Evolutionary conservation across 495 filamentous ascomycete species (phyloP).

Genomic region (Xylaria curta): DNA sequence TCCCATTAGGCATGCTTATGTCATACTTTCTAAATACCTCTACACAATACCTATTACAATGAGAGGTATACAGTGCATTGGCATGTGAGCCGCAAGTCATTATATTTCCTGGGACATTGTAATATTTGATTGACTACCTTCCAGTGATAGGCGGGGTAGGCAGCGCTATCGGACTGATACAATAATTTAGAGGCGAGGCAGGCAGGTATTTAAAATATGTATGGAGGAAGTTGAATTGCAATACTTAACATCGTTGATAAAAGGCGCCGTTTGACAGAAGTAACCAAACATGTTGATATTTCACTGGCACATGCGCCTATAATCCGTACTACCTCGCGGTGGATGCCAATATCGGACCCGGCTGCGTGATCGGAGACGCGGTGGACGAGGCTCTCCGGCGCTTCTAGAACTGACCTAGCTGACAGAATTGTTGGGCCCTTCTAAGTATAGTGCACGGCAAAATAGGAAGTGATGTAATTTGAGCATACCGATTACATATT

Average conservation of each 20-base stretch:
- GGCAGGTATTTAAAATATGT: neutral
- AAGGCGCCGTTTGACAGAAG: neutral
- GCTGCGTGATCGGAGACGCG: neutral
- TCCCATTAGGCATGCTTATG: slow-evolving; percentile 13
- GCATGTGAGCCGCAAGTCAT: neutral
- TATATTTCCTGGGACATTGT: neutral
- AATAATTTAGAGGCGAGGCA: too few species aligned
- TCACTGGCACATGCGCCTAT: neutral
- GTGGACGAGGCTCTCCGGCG: neutral
- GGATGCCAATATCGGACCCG: neutral
- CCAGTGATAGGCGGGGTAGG: slow-evolving; percentile 1
- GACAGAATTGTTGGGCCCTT: neutral
- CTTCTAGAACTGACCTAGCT: neutral
- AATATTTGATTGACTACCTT: neutral
- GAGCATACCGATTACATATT: neutral
- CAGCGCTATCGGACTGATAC: neutral
- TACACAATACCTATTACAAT: neutral
- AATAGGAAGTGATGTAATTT: neutral
- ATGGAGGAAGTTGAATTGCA: neutral
- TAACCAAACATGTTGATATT: neutral
- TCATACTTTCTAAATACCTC: slow-evolving; percentile 13
- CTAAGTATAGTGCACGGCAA: neutral
- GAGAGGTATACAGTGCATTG: neutral
- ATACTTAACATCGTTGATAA: neutral
- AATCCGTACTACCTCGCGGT: too few species aligned